Evolutionary conservation across 2,329 filamentous ascomycete genomes (phyloP), one percentile per base, ranked within the genome.

Genomic region (Cladobotryum mycophilum): DNA sequence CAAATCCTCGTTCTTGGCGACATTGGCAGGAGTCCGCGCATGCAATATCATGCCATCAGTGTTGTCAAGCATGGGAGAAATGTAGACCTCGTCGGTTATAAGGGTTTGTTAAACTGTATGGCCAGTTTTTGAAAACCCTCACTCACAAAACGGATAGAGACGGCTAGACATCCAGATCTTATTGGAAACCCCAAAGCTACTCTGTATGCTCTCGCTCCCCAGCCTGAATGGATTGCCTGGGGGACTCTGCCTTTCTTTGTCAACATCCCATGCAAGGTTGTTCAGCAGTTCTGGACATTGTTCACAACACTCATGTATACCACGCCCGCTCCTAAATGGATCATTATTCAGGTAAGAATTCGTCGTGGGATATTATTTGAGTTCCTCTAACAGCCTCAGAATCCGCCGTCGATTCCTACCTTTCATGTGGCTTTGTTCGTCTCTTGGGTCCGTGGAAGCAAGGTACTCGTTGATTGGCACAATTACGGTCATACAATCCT

Each of bases 401-500:
- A 97, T 60, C 93, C 93, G 6, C 93, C 93, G 1, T 93, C 92
- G 0, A 96, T 97, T 53, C 93, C 93, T 0, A 95, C 90, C 0
- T 80, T 99, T 18, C 80, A 85, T 47, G 74, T 96, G 36, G 86
- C 89, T 14, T 76, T 84, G 18, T 55, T 91, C 3, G 76, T 89
- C 44, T 88, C 88, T 61, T 80, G 84, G 58, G 67, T 95, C 46
- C 85, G 93, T 45, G 85, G 88, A 59, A 95, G 88, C 37, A 81
- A 81, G 51, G 78, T 99, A 4, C 77, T 97, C 54, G 87, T 97
- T 49, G 93, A 99, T 73, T 99, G 93, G 93, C 93, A 99, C 74
- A 99, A 99, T 70, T 97, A 96, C 68, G 93, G 92, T 59, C 96
- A 92, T 76, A 92, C 89, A 8, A 95, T 99, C 60, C 81, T 99